Base-by-base conservation (phyloP, 2,329 filamentous ascomycete genomes). In the Ceratocystis ficicola region DNA sequence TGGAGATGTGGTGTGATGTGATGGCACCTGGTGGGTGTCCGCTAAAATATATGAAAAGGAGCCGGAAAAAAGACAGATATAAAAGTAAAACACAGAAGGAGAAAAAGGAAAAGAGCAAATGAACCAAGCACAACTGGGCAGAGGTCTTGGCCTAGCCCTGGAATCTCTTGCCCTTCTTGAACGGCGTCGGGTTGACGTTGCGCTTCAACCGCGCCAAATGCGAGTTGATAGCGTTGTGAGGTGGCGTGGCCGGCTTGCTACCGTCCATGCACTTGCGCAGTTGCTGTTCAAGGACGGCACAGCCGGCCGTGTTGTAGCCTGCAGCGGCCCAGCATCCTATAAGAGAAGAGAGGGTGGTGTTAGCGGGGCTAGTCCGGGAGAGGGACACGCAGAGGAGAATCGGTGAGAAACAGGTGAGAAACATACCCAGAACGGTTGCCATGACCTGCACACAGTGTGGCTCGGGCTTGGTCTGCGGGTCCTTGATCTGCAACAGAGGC, bases 301-400 rank as follows among this genome's bases (percentile, higher is more conserved):
- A 87, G 46, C 83, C 83, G 12, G 79, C 73, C 5, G 81, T 78
- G 73, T 77, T 87, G 76, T 87, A 86, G 61, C 89, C 89, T 36
- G 86, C 83, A 1, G 89, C 92, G 1, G 89, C 89, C 89, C 89
- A 94, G 76, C 89, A 94, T 69, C 88, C 89, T 93, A 48, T 7
- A 22, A 41, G 22, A 41, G 28, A 50, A 36, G 41, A 17, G 15
- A 3, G 28, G 46, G 59, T 55, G 44, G 55, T 63, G 20, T 52
- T 55, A 46, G 28, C 46, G 2, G 44, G 44, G 44, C 0, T 20
- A 10, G 48, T 4, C 8, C 6, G 17, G 22, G n/a, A 8, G 48
- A 3, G 20, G n/a, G 12, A 10, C n/a, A 5, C 17, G 48, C 8
- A 8, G 48, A 22, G 25, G 64, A 20, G 12, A 10, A 32, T 2